Evolutionary conservation across 2,329 filamentous ascomycete genomes (phyloP).

Genomic region (Arthroderma uncinatum): DNA sequence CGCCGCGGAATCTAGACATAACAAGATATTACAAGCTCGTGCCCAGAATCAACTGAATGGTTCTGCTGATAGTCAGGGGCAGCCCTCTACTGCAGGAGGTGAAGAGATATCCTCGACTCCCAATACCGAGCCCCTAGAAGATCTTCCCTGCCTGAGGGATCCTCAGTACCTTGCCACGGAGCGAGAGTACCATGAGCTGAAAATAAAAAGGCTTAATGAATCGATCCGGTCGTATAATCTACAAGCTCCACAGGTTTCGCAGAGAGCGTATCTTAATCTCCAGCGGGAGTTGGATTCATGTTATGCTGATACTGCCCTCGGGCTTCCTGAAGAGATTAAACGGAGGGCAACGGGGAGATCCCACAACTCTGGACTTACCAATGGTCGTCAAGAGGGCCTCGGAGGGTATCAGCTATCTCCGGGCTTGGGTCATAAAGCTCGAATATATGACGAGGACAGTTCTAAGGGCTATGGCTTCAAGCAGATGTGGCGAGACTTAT

Average conservation of each 20-base stretch:
- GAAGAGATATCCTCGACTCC: constrained; percentile 8
- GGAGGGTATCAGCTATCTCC: constrained; percentile 54
- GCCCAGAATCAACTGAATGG: not conserved
- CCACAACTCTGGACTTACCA: not conserved
- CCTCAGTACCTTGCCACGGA: constrained; percentile 63
- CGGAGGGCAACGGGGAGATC: constrained; percentile 48
- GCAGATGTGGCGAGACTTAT: constrained; percentile 83
- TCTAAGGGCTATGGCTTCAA: constrained; percentile 69
- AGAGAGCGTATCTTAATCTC: constrained; percentile 82
- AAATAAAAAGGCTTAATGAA: constrained; percentile 65
- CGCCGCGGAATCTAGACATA: constrained; percentile 42
- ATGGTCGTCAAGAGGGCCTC: constrained; percentile 19
- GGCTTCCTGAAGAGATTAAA: constrained; percentile 59
- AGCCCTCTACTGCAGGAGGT: constrained; percentile 14
- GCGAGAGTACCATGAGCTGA: constrained; percentile 60
- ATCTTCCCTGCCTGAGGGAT: constrained; percentile 62
- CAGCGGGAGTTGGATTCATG: constrained; percentile 70
- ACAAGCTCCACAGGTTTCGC: constrained; percentile 82
- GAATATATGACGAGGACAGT: constrained; percentile 61
- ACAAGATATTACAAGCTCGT: not conserved
- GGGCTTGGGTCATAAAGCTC: constrained; percentile 34
- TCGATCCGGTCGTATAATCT: constrained; percentile 85
- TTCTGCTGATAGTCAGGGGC: constrained; percentile 12
- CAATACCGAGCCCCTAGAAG: constrained; percentile 22
- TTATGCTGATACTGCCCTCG: constrained; percentile 75